These are phyloP conservation scores for Breynia disticha DNA, from an alignment of 441 rosid genomes.

Conservation along the genomic window DNA sequence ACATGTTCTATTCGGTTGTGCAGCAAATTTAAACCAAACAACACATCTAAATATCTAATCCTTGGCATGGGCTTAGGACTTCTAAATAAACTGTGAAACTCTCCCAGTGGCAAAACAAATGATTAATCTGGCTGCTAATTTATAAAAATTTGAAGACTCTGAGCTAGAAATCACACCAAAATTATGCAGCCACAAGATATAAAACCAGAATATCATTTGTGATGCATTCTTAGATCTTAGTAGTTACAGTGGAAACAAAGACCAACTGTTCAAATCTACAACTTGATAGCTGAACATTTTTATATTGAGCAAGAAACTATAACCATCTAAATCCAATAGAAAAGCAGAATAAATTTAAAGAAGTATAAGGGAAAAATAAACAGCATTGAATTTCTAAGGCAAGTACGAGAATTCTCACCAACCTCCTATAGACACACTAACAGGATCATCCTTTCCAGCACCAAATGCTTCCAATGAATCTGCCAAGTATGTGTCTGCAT, in stretches of 20 bases:
- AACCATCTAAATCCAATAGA: background rate
- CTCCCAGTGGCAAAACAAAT: background rate
- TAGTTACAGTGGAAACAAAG: background rate
- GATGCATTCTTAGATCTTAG: background rate
- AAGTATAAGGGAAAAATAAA: background rate
- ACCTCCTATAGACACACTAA: constrained; percentile 90
- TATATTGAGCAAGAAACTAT: background rate
- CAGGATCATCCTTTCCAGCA: constrained; percentile 78
- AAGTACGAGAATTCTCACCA: constrained; percentile 15
- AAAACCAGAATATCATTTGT: background rate
- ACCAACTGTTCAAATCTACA: background rate
- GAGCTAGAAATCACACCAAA: background rate
- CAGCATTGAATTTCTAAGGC: background rate
- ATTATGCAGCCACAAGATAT: background rate
- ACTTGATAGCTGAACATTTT: background rate
- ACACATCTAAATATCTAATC: no score
- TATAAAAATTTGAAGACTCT: background rate
- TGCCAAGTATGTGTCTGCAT: constrained; percentile 58
- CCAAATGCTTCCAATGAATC: constrained; percentile 76
- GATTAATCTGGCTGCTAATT: background rate
- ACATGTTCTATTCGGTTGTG: no score
- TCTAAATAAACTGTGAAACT: background rate
- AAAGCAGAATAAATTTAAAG: background rate
- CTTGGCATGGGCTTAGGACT: background rate
- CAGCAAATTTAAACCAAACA: no score